phyloP scores from a whole-genome alignment of 768 basidiomycete species.

The Russula foetens region DNA sequence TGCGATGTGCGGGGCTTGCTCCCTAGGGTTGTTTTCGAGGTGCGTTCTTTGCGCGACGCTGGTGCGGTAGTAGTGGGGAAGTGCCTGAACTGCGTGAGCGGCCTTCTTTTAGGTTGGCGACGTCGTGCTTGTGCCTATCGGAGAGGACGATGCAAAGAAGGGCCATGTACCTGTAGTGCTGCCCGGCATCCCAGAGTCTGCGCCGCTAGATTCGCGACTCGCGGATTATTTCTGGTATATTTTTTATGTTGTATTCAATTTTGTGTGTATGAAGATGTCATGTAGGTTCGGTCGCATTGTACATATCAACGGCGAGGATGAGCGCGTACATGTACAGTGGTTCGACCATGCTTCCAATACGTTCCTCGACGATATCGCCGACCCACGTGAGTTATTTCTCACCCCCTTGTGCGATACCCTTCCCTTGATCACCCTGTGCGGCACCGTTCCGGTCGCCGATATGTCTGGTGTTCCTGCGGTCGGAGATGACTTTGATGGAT shows the following conservation, averaged over 20 bases:
- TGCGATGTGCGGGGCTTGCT: neutral
- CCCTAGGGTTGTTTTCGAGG: constrained; percentile 4
- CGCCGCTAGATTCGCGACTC: constrained; percentile 35
- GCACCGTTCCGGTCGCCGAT: constrained; percentile 38
- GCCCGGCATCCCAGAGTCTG: constrained; percentile 28
- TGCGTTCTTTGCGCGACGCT: neutral
- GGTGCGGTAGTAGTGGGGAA: neutral
- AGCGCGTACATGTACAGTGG: constrained; percentile 62
- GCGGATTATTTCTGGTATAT: constrained; percentile 58
- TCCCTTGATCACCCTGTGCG: constrained; percentile 34
- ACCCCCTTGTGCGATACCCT: constrained; percentile 44
- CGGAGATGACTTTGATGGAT: constrained; percentile 9
- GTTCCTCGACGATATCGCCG: constrained; percentile 48
- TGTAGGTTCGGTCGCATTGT: constrained; percentile 63
- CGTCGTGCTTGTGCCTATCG: constrained; percentile 44
- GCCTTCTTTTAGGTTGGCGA: constrained; percentile 50
- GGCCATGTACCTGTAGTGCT: constrained; percentile 29
- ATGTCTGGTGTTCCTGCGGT: neutral
- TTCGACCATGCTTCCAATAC: constrained; percentile 61
- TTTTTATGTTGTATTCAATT: neutral
- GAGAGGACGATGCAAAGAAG: constrained; percentile 25
- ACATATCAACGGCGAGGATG: constrained; percentile 37
- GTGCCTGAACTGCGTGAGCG: constrained; percentile 1
- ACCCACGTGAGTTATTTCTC: constrained; percentile 60
- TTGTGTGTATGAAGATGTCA: neutral